phyloP scores from a whole-genome alignment of 2,329 filamentous ascomycete species.

The Aspergillus oerlinghausenensis region DNA sequence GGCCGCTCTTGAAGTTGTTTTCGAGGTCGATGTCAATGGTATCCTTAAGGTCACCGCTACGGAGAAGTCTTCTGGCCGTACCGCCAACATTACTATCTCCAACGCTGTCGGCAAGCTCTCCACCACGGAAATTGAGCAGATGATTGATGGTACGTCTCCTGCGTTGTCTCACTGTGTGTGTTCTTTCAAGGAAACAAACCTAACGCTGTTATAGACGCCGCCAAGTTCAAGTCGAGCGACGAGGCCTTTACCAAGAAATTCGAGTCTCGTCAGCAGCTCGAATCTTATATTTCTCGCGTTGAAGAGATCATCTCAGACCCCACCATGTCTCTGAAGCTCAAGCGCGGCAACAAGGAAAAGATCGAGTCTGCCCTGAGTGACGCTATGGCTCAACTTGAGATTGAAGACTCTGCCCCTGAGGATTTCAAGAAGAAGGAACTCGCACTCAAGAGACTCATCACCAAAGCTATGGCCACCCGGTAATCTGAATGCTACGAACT shows the following conservation, averaged over 20 bases:
- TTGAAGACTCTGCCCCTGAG: constrained; percentile 85
- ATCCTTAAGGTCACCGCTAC: constrained; percentile 99
- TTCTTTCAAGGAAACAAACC: background rate
- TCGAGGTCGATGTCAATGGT: constrained; percentile 99
- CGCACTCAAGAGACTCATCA: constrained; percentile 93
- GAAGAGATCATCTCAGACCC: constrained; percentile 99
- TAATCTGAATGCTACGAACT: constrained; percentile 43
- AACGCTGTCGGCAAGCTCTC: constrained; percentile 99
- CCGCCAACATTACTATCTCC: constrained; percentile 98
- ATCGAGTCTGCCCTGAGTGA: constrained; percentile 96
- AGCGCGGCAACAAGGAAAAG: constrained; percentile 99
- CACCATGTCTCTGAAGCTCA: constrained; percentile 91
- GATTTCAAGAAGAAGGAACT: constrained; percentile 99
- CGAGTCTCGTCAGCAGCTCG: constrained; percentile 97
- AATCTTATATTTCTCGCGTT: constrained; percentile 97
- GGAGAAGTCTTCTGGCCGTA: constrained; percentile 97
- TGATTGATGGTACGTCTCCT: constrained; percentile 69
- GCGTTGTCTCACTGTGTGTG: background rate
- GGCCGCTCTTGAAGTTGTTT: constrained; percentile 93
- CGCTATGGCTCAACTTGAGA: constrained; percentile 94
- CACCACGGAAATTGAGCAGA: constrained; percentile 89
- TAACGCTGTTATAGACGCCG: constrained; percentile 60
- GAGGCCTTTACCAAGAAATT: constrained; percentile 99
- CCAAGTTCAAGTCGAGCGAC: constrained; percentile 97
- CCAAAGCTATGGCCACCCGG: constrained; percentile 94